Evolutionary conservation across 2,329 filamentous ascomycete species (phyloP), one percentile per base, ranked within the genome.

Genomic region (Aspergillus texensis): DNA sequence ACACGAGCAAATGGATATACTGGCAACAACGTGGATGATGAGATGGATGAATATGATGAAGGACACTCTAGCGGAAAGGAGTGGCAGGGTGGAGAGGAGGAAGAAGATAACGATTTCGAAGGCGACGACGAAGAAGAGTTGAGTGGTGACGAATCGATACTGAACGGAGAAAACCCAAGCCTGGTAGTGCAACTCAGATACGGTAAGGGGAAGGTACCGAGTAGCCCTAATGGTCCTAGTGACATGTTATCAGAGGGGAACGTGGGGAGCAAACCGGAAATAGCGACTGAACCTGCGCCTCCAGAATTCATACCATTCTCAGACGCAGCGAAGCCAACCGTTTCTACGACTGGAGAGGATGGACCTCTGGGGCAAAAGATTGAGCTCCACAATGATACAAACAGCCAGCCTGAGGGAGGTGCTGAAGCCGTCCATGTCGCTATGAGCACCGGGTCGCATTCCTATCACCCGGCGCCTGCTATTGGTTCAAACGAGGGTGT

Each of bases 51-150:
- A 50, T 89, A 88, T 8, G 89, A 89, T 59, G 84, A 79, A 6
- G 84, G 76, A 19, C 89, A 88, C 64, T 85, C 83, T 19, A 85
- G 84, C 62, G 84, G 79, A 24, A 89, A 88, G 65, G 90, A 92
- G 67, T 92, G 88, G 74, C 89, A 93, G 52, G 89, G 90, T 57
- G 91, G 89, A 12, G 91, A 91, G 61, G 91, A 93, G 62, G 90
- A 91, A 62, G 88, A 90, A 43, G 86, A 92, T 61, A 86, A 85
- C 30, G 88, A 89, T 30, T 89, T 89, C 6, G 89, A 91, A 58
- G 80, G 79, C 28, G 80, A 83, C 36, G 77, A 79, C 53, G 81
- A 82, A 63, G 79, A 79, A 6, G 75, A 78, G 55, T 72, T 74
- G 52, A 80, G 77, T 58, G 79, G 77, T 21, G 76, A 77, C 62